Conservation (phyloP, 495 filamentous ascomycete species). For the Penicillium lagena region DNA sequence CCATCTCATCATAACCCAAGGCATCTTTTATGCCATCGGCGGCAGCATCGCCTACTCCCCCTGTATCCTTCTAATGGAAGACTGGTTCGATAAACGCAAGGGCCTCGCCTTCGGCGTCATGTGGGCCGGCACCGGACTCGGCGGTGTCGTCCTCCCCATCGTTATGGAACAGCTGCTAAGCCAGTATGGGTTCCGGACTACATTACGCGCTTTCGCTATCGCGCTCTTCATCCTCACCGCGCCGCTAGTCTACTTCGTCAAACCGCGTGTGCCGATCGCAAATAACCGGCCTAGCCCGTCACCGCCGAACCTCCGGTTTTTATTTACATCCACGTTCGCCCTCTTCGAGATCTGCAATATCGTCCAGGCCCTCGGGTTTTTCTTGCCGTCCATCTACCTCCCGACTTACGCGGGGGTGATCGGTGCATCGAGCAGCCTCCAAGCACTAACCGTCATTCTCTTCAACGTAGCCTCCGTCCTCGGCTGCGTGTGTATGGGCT, state of each 20-base stretch:
- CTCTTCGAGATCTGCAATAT: constrained; percentile 47
- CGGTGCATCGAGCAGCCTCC: constrained; percentile 17
- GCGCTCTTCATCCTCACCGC: constrained; percentile 35
- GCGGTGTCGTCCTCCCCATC: constrained; percentile 39
- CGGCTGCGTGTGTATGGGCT: constrained; percentile 50
- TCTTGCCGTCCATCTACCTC: constrained; percentile 54
- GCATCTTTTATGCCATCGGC: constrained; percentile 7
- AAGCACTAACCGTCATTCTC: constrained; percentile 39
- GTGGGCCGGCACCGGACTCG: constrained; percentile 31
- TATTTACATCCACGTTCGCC: constrained; percentile 36
- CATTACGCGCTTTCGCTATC: constrained; percentile 39
- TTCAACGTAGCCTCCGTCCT: constrained; percentile 45
- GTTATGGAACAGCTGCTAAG: constrained; percentile 41
- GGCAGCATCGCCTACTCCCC: constrained; percentile 11
- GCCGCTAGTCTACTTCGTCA: constrained; percentile 49
- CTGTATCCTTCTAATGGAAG: constrained; percentile 6
- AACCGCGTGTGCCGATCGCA: constrained; percentile 2
- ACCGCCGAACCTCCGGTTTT: constrained; percentile 32
- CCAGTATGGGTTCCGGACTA: constrained; percentile 44
- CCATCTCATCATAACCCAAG: constrained; percentile 13
- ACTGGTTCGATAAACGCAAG: constrained; percentile 9
- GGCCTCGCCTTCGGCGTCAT: constrained; percentile 11
- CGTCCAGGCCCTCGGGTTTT: constrained; percentile 51
- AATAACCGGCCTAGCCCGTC: not conserved
- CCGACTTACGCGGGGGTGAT: constrained; percentile 46